phyloP scores from a whole-genome alignment of 1,139 yeast genomes.

The Hyphopichia pseudoburtonii region DNA sequence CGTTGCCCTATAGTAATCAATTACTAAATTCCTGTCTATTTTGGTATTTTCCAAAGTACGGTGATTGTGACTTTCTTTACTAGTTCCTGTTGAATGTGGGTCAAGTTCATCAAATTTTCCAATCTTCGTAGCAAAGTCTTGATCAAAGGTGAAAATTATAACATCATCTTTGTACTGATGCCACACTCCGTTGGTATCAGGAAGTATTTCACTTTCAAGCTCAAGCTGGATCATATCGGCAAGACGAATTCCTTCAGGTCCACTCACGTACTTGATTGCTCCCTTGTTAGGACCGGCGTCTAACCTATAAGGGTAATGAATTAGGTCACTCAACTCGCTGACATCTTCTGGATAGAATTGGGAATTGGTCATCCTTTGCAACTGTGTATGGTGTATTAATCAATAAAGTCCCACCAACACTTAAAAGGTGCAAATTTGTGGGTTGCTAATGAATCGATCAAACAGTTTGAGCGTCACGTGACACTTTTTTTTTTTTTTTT shows the following conservation, averaged over 20 bases:
- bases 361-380: too few species aligned
- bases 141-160: not conserved
- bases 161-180: not conserved
- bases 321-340: not conserved
- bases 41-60: not conserved
- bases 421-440: too few species aligned
- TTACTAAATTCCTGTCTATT: not conserved
- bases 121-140: not conserved
- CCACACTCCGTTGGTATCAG: not conserved
- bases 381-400: too few species aligned
- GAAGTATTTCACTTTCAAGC: not conserved
- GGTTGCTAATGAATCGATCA: too few species aligned
- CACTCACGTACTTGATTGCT: not conserved
- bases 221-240: not conserved
- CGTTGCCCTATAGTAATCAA: not conserved
- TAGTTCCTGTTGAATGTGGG: not conserved
- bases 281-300: not conserved
- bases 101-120: not conserved
- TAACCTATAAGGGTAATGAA: not conserved
- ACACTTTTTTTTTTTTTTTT: too few species aligned
- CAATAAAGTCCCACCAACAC: too few species aligned
- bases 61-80: not conserved
- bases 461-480: too few species aligned
- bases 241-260: not conserved
- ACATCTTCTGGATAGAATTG: not conserved